phyloP scores from a whole-genome alignment of 306 rosid species.

The Crotalaria pallida region DNA sequence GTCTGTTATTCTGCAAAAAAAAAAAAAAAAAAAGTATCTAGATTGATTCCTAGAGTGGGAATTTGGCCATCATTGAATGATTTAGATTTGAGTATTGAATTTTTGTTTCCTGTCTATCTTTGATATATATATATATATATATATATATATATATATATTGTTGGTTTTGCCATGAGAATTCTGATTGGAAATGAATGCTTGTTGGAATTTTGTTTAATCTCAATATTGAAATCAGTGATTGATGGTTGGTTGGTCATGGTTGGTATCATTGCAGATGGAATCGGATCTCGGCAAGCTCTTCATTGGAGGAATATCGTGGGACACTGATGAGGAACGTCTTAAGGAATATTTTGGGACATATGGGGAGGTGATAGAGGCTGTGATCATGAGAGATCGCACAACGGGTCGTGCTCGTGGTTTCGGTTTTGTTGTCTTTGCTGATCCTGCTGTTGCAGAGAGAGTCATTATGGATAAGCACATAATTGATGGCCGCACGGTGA shows the following conservation, averaged over 20 bases:
- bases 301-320: conserved; percentile 99
- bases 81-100: conserved; percentile 15
- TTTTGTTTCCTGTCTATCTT: not conserved
- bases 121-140: not conserved
- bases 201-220: conserved; percentile 19
- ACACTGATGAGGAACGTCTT: conserved; percentile 94
- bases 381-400: conserved; percentile 97
- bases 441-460: conserved; percentile 91
- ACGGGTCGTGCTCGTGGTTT: conserved; percentile 99
- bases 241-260: conserved; percentile 28
- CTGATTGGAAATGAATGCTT: conserved; percentile 11
- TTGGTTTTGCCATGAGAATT: conserved; percentile 27
- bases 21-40: conserved; percentile 7
- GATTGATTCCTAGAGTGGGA: conserved; percentile 32
- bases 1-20: conserved; percentile 1
- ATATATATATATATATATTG: too few species aligned
- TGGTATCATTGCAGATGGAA: conserved; percentile 70
- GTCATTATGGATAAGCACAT: conserved; percentile 92
- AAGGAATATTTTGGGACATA: conserved; percentile 86
- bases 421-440: conserved; percentile 87
- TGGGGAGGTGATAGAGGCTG: conserved; percentile 96
- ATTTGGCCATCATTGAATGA: conserved; percentile 25
- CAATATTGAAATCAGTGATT: conserved; percentile 25
- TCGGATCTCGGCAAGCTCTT: conserved; percentile 99
- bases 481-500: conserved; percentile 93